Conservation (phyloP, 2,329 filamentous ascomycete genomes). For the Stemphylium vesicarium region DNA sequence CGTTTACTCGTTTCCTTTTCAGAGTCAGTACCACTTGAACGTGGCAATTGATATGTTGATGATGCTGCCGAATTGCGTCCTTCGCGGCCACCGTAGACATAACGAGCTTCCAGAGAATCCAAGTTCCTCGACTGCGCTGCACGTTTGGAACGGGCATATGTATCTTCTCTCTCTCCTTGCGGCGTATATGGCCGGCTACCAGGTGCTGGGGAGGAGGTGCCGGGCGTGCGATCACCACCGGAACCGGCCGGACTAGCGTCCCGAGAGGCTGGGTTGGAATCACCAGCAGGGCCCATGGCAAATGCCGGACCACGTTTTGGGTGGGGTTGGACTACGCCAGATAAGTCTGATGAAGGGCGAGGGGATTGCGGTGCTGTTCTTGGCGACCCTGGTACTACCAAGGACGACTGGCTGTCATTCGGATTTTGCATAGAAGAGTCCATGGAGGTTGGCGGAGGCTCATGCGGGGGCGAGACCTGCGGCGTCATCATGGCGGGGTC, state of each 20-base stretch:
- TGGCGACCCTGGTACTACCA: conserved; percentile 37
- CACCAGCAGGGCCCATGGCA: conserved; percentile 62
- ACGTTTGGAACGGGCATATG: conserved; percentile 83
- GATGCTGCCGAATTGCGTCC: conserved; percentile 55
- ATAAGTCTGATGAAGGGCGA: conserved; percentile 54
- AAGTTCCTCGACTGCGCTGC: conserved; percentile 71
- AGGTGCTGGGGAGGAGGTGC: conserved; percentile 65
- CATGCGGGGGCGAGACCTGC: conserved; percentile 62
- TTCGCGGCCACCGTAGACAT: conserved; percentile 82
- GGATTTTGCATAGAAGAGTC: conserved; percentile 33
- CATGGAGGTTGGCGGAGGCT: conserved; percentile 58
- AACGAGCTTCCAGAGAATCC: conserved; percentile 76
- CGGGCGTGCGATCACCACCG: conserved; percentile 56
- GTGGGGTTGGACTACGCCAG: conserved; percentile 53
- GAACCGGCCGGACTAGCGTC: conserved; percentile 69
- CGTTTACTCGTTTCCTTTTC: conserved; percentile 57
- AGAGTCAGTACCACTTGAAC: conserved; percentile 52
- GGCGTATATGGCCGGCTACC: conserved; percentile 76
- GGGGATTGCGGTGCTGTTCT: conserved; percentile 43
- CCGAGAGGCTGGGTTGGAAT: conserved; percentile 60
- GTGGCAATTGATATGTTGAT: conserved; percentile 50
- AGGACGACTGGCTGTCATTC: conserved; percentile 29
- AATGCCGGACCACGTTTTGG: conserved; percentile 61
- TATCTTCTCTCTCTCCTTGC: conserved; percentile 79
- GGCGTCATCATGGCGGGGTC: conserved; percentile 62